These are phyloP conservation scores for Thinopyrum elongatum DNA, from an alignment of 176 grass and related monocot genomes.

Conservation along the genomic window DNA sequence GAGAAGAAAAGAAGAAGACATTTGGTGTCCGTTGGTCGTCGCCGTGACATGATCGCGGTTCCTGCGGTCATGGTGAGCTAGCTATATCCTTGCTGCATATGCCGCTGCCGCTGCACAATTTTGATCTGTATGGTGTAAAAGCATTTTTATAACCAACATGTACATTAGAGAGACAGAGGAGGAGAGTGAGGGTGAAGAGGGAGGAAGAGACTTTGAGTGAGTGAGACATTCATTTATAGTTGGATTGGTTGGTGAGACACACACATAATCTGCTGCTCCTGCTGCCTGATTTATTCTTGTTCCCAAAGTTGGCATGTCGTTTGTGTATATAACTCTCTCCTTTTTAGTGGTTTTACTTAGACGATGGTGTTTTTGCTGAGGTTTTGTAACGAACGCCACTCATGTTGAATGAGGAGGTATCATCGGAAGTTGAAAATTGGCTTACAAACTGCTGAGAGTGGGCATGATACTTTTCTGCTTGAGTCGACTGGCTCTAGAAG, in stretches of 20 bases:
- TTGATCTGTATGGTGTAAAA: constrained; percentile 67
- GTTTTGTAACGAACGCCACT: constrained; percentile 11
- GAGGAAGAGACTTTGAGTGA: constrained; percentile 25
- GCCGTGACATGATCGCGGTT: no score
- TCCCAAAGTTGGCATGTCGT: constrained; percentile 5
- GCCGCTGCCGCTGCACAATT: constrained; percentile 48
- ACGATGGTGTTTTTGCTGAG: constrained; percentile 20
- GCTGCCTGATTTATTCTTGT: constrained; percentile 40
- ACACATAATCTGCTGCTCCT: constrained; percentile 26
- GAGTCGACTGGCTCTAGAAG: background rate
- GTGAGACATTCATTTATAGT: constrained; percentile 56
- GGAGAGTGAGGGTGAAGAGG: background rate
- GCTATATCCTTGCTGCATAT: constrained; percentile 17
- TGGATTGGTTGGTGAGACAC: constrained; percentile 41
- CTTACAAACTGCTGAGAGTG: background rate
- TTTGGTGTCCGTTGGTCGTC: background rate
- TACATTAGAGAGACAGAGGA: constrained; percentile 46
- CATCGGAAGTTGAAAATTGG: background rate
- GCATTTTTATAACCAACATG: constrained; percentile 57
- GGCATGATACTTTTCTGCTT: background rate
- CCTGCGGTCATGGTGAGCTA: constrained; percentile 2
- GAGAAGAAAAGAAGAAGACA: background rate
- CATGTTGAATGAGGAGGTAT: background rate
- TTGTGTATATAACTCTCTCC: constrained; percentile 34
- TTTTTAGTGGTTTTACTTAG: no score